These are phyloP conservation scores for Pichia sp. DNA, from an alignment of 1,139 yeast genomes.

Conservation along the genomic window DNA sequence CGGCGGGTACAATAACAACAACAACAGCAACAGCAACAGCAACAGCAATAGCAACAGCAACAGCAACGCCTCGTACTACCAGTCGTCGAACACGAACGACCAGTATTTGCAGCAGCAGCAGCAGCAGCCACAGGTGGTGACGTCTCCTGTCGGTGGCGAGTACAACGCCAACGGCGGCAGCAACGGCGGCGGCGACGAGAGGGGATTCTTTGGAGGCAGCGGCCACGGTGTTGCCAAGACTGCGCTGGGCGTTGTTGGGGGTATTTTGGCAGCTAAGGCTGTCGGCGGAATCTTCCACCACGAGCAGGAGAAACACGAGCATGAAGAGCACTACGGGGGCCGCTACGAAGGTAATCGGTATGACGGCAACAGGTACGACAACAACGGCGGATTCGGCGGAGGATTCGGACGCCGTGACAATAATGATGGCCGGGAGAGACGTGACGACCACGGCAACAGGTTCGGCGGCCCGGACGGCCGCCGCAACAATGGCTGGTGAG, in stretches of 20 bases:
- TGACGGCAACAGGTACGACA: too few relatives aligned
- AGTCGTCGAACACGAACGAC: background rate
- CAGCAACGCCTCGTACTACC: background rate
- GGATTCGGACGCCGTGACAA: background rate
- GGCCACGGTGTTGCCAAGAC: slow-evolving; percentile 8
- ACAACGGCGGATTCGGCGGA: background rate
- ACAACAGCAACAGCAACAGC: background rate
- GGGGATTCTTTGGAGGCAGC: slow-evolving; percentile 1
- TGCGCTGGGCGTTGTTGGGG: slow-evolving; percentile 12
- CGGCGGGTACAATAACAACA: background rate
- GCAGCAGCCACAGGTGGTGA: background rate
- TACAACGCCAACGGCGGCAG: background rate
- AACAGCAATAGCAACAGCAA: background rate
- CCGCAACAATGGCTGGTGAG: background rate
- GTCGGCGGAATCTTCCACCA: slow-evolving; percentile 2
- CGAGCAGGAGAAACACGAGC: background rate
- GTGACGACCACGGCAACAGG: background rate
- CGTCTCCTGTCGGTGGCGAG: background rate
- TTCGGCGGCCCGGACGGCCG: background rate
- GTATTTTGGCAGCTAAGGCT: slow-evolving; percentile 11
- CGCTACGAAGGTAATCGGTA: too few relatives aligned
- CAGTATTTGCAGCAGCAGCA: background rate
- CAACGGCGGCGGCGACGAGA: background rate
- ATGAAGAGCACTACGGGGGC: background rate
- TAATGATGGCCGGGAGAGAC: background rate